A percentile compares a stretch with the other conserved stretches of the same genome.
These are phyloP conservation scores for Trichoderma semiorbis DNA, from an alignment of 2,329 filamentous ascomycete species.

Conservation along the genomic window DNA sequence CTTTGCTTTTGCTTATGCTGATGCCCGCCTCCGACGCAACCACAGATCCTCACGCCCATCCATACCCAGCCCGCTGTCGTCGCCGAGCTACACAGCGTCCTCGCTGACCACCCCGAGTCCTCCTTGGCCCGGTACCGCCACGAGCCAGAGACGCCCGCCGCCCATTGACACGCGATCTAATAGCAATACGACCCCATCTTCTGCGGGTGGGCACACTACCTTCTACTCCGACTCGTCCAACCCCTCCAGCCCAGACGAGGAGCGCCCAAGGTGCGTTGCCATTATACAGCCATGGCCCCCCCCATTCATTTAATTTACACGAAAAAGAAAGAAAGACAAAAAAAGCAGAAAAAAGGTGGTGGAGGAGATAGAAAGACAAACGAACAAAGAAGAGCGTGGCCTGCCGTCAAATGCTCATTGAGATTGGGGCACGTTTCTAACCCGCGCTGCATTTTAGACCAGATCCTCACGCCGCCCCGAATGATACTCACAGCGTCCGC, in stretches of 20 bases:
- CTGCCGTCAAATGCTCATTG: background rate
- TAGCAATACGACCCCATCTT: constrained; percentile 7
- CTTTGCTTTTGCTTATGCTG: background rate
- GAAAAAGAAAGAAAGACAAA: background rate
- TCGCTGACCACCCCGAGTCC: constrained; percentile 39
- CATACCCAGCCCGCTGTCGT: constrained; percentile 49
- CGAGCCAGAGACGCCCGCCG: constrained; percentile 25
- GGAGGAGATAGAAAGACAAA: background rate
- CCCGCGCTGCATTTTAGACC: constrained; percentile 24
- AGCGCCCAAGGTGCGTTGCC: constrained; percentile 34
- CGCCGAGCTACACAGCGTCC: constrained; percentile 40
- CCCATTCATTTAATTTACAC: background rate
- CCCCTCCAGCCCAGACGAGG: constrained; percentile 33
- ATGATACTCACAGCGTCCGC: constrained; percentile 49
- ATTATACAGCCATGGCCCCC: background rate
- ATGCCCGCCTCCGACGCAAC: constrained; percentile 24
- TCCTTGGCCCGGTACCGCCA: constrained; percentile 16
- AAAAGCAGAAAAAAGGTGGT: background rate
- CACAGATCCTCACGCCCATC: constrained; percentile 47
- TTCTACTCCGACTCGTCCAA: constrained; percentile 38
- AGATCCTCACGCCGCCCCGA: constrained; percentile 34
- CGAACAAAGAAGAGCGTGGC: background rate
- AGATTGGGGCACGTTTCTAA: constrained; percentile 4
- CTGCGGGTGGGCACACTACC: constrained; percentile 29
- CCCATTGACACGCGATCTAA: constrained; percentile 20